Evolutionary conservation across 352 stramenopile species (phyloP).

Genomic region (Phytophthora fragariaefolia): DNA sequence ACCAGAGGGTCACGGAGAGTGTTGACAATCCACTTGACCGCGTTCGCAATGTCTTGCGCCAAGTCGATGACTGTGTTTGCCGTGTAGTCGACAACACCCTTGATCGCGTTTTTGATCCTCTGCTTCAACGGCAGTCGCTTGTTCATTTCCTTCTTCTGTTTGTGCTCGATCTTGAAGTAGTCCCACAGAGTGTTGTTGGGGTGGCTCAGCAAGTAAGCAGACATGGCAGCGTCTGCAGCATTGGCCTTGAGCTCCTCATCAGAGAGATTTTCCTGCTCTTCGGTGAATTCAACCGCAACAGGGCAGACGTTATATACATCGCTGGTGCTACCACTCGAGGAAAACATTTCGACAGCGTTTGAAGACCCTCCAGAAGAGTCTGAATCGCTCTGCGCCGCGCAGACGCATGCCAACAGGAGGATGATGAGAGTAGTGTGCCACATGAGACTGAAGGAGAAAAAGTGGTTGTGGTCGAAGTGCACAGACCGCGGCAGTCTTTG

Average conservation of each 20-base stretch:
- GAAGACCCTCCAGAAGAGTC: slow-evolving; percentile 1
- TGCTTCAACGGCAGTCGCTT: slow-evolving; percentile 4
- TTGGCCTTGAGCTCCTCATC: slow-evolving; percentile 31
- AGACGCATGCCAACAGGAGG: slow-evolving; percentile 22
- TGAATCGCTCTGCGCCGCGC: slow-evolving; percentile 7
- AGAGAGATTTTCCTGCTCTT: slow-evolving; percentile 27
- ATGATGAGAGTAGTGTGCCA: slow-evolving; percentile 21
- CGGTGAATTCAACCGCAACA: slow-evolving; percentile 23
- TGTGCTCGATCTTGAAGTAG: slow-evolving; percentile 29
- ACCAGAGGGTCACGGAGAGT: slow-evolving; percentile 19
- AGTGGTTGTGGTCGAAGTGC: not conserved
- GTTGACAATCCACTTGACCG: slow-evolving; percentile 25
- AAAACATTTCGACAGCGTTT: not conserved
- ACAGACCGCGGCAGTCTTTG: not conserved
- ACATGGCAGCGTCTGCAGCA: slow-evolving; percentile 29
- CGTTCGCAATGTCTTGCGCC: slow-evolving; percentile 12
- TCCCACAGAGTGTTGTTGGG: slow-evolving; percentile 34
- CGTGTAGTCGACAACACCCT: slow-evolving; percentile 9
- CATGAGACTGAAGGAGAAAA: slow-evolving; percentile 26
- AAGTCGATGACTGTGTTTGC: slow-evolving; percentile 12
- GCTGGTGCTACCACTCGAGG: slow-evolving; percentile 8
- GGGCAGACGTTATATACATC: slow-evolving; percentile 37
- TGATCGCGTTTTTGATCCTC: slow-evolving; percentile 14
- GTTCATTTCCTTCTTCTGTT: slow-evolving; percentile 24
- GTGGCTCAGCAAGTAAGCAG: slow-evolving; percentile 28